phyloP scores from a whole-genome alignment of 768 basidiomycete species.

The Trametes cubensis region DNA sequence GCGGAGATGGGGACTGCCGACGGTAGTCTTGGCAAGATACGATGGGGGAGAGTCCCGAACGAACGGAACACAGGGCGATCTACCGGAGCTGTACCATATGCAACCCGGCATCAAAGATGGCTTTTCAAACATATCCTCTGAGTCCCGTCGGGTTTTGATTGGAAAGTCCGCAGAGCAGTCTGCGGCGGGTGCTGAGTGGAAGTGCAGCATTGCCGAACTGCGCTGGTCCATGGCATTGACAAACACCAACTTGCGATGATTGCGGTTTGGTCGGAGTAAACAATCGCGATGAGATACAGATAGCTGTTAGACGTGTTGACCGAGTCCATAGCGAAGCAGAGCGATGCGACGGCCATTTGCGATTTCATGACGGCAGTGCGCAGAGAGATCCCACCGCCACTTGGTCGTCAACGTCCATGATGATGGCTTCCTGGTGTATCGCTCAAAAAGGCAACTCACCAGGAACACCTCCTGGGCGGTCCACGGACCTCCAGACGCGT shows the following conservation, averaged over 20 bases:
- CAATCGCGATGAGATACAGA: no score
- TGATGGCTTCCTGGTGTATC: slow-evolving; percentile 7
- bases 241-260: no score
- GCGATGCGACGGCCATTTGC: neutral
- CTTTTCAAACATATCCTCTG: neutral
- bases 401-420: slow-evolving; percentile 15
- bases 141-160: neutral
- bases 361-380: slow-evolving; percentile 6
- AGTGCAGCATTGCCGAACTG: no score
- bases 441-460: slow-evolving; percentile 11
- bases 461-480: slow-evolving; percentile 1
- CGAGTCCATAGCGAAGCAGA: neutral
- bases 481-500: neutral
- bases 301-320: no score
- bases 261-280: no score
- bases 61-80: neutral
- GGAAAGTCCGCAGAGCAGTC: neutral
- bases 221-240: no score
- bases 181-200: neutral
- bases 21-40: slow-evolving; percentile 14
- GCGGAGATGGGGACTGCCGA: slow-evolving; percentile 6
- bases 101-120: slow-evolving; percentile 17
- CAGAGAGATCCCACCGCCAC: neutral
- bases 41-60: neutral
- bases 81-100: slow-evolving; percentile 7